phyloP scores from a whole-genome alignment of 169 alveolate species.

The Cyclospora cayetanensis region DNA sequence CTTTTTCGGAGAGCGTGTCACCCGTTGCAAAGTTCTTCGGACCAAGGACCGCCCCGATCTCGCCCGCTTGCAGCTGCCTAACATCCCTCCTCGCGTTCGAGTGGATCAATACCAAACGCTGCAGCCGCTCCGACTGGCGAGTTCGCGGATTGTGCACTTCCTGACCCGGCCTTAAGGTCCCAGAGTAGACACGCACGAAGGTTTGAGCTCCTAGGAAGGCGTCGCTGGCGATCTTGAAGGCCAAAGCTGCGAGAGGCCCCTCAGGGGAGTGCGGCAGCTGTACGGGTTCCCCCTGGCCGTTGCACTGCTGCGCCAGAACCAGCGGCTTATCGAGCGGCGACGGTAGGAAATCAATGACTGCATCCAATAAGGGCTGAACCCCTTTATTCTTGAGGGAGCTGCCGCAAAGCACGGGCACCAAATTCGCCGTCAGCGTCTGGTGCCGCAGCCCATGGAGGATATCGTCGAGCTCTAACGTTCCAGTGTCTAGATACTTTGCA shows the following conservation, averaged over 20 bases:
- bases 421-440: conserved; percentile 78
- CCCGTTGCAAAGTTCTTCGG: conserved; percentile 87
- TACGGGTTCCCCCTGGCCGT: neutral
- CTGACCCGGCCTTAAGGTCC: conserved; percentile 76
- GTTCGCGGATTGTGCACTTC: conserved; percentile 83
- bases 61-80: conserved; percentile 83
- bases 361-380: conserved; percentile 92
- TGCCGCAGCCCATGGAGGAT: conserved; percentile 83
- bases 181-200: conserved; percentile 82
- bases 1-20: conserved; percentile 83
- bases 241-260: conserved; percentile 78
- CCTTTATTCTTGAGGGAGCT: conserved; percentile 94
- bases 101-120: conserved; percentile 86
- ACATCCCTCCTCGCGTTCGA: conserved; percentile 85
- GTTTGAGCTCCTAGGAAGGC: conserved; percentile 73
- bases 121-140: conserved; percentile 82
- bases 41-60: conserved; percentile 84
- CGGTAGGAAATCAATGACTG: conserved; percentile 92
- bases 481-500: conserved; percentile 86
- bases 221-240: conserved; percentile 81
- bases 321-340: conserved; percentile 83
- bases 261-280: neutral
- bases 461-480: conserved; percentile 79
- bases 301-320: neutral
- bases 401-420: conserved; percentile 91